phyloP scores from a whole-genome alignment of 2,329 filamentous ascomycete species.

The Diaporthe humulicola region DNA sequence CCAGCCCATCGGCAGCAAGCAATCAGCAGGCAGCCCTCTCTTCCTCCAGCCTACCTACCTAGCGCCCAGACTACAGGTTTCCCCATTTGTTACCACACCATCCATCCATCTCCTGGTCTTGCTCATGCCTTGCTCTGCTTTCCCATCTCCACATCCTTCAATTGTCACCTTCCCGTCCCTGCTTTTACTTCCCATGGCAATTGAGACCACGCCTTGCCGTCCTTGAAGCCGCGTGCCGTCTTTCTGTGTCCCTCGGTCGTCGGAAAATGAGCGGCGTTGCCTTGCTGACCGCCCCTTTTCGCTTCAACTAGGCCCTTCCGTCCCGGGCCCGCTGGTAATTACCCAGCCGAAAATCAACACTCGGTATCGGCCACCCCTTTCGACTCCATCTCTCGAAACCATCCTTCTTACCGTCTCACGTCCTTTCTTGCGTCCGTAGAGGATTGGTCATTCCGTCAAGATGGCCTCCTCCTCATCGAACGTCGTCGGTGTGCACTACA shows the following conservation, averaged over 20 bases:
- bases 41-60: conserved; percentile 4
- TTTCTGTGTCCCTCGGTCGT: neutral
- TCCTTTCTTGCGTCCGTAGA: conserved; percentile 28
- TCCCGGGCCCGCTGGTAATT: conserved; percentile 36
- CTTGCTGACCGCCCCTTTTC: conserved; percentile 39
- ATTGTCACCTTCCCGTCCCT: conserved; percentile 9
- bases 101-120: conserved; percentile 19
- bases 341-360: conserved; percentile 34
- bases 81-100: conserved; percentile 26
- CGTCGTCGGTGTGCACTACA: conserved; percentile 98
- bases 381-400: conserved; percentile 24
- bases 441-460: conserved; percentile 45
- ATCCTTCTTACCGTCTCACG: conserved; percentile 27
- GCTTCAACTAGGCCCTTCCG: conserved; percentile 36
- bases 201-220: conserved; percentile 13
- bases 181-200: conserved; percentile 11
- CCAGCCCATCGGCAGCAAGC: conserved; percentile 20
- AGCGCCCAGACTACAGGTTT: conserved; percentile 28
- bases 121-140: conserved; percentile 5
- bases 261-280: conserved; percentile 38
- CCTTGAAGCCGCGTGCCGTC: conserved; percentile 4
- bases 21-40: conserved; percentile 30
- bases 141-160: conserved; percentile 33
- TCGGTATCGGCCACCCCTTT: conserved; percentile 30
- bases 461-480: conserved; percentile 95